A percentile compares a stretch with the other conserved stretches of the same genome.
phyloP scores from a whole-genome alignment of 305 asterid species.

The Salvia sclarea region DNA sequence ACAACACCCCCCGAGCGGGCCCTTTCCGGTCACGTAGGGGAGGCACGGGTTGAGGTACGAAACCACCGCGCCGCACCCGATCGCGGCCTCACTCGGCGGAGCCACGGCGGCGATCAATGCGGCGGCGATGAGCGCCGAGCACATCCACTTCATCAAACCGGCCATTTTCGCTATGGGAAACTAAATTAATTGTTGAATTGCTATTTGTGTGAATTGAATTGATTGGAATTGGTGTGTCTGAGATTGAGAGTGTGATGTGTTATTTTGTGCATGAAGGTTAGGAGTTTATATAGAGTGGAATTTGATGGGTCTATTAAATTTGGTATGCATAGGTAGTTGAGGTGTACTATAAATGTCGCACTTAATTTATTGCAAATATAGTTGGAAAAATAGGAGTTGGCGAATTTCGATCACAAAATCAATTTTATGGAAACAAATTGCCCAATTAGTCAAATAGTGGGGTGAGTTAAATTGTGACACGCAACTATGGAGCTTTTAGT shows the following conservation, averaged over 20 bases:
- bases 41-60: conserved; percentile 9
- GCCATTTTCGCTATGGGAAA: background rate
- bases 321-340: background rate
- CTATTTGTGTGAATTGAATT: background rate
- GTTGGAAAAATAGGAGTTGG: conserved; percentile 5
- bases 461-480: background rate
- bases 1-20: conserved; percentile 15
- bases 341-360: background rate
- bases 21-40: conserved; percentile 15
- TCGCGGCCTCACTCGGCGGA: conserved; percentile 13
- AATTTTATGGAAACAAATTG: background rate
- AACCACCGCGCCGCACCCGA: background rate
- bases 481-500: background rate
- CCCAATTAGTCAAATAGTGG: background rate
- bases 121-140: conserved; percentile 5
- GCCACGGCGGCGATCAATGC: background rate
- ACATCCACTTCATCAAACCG: background rate
- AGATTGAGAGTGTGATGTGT: background rate
- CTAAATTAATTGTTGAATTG: background rate
- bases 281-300: conserved; percentile 3
- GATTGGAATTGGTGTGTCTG: background rate
- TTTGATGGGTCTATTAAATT: background rate
- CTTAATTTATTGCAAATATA: background rate
- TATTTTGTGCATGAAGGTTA: background rate
- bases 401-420: background rate